Base-by-base conservation (phyloP, 1,284 basidiomycete species). In the Marasmius fiardii region DNA sequence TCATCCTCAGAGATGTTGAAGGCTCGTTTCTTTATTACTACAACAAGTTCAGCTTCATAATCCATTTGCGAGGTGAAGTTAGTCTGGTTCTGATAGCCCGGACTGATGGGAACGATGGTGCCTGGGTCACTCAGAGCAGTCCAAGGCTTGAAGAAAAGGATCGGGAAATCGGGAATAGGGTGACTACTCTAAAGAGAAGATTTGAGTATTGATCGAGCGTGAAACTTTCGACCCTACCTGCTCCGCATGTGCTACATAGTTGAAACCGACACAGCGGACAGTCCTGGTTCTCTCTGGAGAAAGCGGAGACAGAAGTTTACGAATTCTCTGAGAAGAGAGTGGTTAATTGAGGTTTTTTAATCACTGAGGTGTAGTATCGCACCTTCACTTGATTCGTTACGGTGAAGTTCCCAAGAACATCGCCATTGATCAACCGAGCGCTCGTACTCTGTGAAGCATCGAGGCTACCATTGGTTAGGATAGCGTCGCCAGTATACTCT, bases 11-110 rank as follows among this genome's bases (percentile, higher is more conserved):
- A 68, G 56, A 77, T 74, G 59, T 77, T 73, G 64, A 71, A 73
- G 11, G 73, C 74, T 52, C 67, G 67, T 60, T 72, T 74, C 63
- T 71, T 72, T n/a, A 77, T 74, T 5, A 77, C 62, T 14, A 77
- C 65, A n/a, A 76, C 75, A 43, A 77, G 66, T 57, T 77, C 75
- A 10, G 74, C 73, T 60, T 77, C 75, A 53, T 73, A 76, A 59
- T 76, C 75, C 73, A 74, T 74, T 10, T 62, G 64, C 0, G 72
- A 73, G 16, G 69, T 72, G 63, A 75, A 75, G 56, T 73, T 70
- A 31, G 70, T 69, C 58, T 74, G 73, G 18, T 69, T 75, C 60
- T 77, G 74, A 58, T 74, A 76, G 14, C 71, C 72, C 4, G 65
- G 67, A 14, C 70, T 74, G 2, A 74, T 61, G 11, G 73, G 72